These are phyloP conservation scores for Saxophila tyrrhenica DNA, from an alignment of 495 filamentous ascomycete genomes.

Conservation along the genomic window DNA sequence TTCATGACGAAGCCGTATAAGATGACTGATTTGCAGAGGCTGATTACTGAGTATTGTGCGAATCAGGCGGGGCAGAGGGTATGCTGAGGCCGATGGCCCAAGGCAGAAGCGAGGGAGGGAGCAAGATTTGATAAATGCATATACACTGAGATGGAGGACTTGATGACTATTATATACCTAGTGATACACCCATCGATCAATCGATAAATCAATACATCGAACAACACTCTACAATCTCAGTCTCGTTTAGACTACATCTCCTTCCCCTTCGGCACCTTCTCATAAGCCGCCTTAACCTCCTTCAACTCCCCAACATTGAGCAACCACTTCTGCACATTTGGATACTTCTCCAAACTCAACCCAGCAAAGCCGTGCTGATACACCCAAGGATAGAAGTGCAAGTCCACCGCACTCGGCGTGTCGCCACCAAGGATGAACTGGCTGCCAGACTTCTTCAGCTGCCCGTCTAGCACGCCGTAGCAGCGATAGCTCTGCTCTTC, in stretches of 20 bases:
- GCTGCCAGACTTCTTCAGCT: conserved; percentile 32
- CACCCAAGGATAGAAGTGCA: conserved; percentile 39
- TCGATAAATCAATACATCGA: too few species aligned
- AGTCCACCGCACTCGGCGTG: conserved; percentile 30
- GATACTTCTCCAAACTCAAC: conserved; percentile 34
- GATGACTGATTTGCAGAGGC: conserved; percentile 54
- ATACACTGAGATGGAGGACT: too few species aligned
- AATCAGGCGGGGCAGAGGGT: neutral
- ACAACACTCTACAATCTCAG: too few species aligned
- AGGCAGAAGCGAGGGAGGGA: too few species aligned
- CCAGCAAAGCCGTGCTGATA: conserved; percentile 31
- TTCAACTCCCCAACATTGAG: conserved; percentile 10
- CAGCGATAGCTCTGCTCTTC: conserved; percentile 31
- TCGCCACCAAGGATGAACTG: conserved; percentile 30
- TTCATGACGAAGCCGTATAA: conserved; percentile 76
- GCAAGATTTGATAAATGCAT: too few species aligned
- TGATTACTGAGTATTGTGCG: conserved; percentile 53
- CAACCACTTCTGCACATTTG: conserved; percentile 18
- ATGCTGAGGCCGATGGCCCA: too few species aligned
- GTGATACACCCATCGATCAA: too few species aligned
- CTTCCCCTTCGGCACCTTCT: conserved; percentile 18
- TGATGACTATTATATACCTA: too few species aligned
- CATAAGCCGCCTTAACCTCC: conserved; percentile 19
- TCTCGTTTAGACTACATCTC: conserved; percentile 7
- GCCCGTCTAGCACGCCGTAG: conserved; percentile 34